These are phyloP conservation scores for Backusella circina DNA, from an alignment of 192 early-diverging fungal genomes.

Conservation along the genomic window DNA sequence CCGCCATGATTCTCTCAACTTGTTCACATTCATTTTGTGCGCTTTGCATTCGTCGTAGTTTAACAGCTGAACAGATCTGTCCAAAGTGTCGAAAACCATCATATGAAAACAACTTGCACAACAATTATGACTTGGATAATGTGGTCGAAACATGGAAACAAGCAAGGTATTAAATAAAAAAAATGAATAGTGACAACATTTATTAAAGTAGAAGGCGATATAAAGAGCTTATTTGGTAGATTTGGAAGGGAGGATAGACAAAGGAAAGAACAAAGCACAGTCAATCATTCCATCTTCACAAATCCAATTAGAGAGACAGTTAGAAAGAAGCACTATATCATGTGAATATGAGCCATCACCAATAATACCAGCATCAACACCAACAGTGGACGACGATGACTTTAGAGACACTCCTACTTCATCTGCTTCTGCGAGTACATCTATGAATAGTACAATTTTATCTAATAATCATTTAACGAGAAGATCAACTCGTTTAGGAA, in stretches of 20 bases:
- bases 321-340: not conserved
- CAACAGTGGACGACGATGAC: not conserved
- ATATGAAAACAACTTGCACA: slow-evolving; percentile 24
- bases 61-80: slow-evolving; percentile 56
- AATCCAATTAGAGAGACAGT: not conserved
- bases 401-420: not conserved
- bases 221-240: not conserved
- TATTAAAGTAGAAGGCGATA: no score
- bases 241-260: not conserved
- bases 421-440: not conserved
- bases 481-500: not conserved
- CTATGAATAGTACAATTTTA: not conserved
- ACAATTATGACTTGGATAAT: slow-evolving; percentile 28
- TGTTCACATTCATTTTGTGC: slow-evolving; percentile 81
- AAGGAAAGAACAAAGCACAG: not conserved
- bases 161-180: slow-evolving; percentile 10
- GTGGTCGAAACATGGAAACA: slow-evolving; percentile 25
- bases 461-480: not conserved
- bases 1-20: slow-evolving; percentile 52
- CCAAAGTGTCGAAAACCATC: slow-evolving; percentile 58
- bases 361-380: not conserved
- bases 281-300: not conserved
- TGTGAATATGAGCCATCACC: not conserved
- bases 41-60: slow-evolving; percentile 62
- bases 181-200: not conserved